Base-by-base conservation (phyloP, 2,329 filamentous ascomycete species). In the Paramyrothecium roridum region DNA sequence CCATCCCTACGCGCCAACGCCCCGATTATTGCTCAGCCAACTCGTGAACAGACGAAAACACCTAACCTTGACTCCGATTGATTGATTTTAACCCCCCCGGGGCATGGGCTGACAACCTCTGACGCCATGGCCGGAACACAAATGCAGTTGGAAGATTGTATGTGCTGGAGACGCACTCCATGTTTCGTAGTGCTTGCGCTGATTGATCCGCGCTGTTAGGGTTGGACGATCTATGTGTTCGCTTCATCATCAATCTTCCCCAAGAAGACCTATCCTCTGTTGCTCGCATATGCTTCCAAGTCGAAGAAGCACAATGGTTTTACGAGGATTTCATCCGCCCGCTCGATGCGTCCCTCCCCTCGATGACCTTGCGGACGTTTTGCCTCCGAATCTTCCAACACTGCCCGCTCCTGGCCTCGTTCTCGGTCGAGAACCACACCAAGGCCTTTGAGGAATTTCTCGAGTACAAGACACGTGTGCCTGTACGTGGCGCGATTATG, bases 291-390 rank as follows among this genome's bases (percentile, higher is more conserved):
- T 98, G 93, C 76, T 99, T 99, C 73, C 93, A 98, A 76, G 90
- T 99, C 64, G 95, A 99, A 75, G 96, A 99, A 76, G 95, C 95
- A 65, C 96, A 99, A 86, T 99, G 95, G 95, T 99, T 96, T 76
- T 99, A 99, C 84, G 95, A 99, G 80, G 95, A 99, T 75, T 99
- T 99, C 70, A 91, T 99, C 71, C 90, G 95, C 50, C 93, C 93
- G 43, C 80, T 95, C 60, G 90, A 97, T 73, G 88, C 92, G 52
- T 82, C 82, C 43, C 81, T 99, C 12, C 95, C 95, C 4, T 92
- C 89, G 54, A 88, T 98, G 80, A 85, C 87, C 48, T 82, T 99
- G 34, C 87, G 90, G 62, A 86, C 82, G 52, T 99, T 99, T 74
- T 93, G 90, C 65, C 80, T 96, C 57, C 85, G 88, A 63, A 96